Evolutionary conservation across 202 grass and related monocot genomes (phyloP), one percentile per base, ranked within the genome.

Genomic region (Schoenoplectus tabernaemontani): DNA sequence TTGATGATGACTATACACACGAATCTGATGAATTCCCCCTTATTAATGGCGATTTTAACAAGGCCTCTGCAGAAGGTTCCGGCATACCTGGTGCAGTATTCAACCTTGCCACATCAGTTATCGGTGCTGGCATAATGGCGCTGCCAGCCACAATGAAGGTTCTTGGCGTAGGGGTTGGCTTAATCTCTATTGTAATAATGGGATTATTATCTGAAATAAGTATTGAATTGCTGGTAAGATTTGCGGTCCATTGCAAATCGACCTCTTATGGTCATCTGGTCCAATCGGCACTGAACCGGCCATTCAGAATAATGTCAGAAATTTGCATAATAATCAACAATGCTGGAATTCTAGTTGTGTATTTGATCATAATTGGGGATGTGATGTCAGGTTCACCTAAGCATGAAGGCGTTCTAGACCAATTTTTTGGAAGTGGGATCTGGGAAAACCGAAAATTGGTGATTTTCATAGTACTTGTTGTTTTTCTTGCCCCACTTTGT

Each of bases 141-240:
- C 91, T 97, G 24, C 94, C 94, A 12, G 94, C 94, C 51, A 91
- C 91, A 81, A 97, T 97, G 94, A 97, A 97, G 91, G 94, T 97
- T 15, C 91, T 97, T 1, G 94, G 94, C 12, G 57, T 94, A 4
- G 69, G 86, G 24, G 87, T 92, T 4, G 91, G 94, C 9, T 87
- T 93, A 39, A 41, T 89, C 58, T 90, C 91, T 2, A 90, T 97
- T 77, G 38, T 97, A 22, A 33, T 92, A 68, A 89, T 97, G 94
- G 94, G 87, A 41, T 37, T 94, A 5, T 83, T 97, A 20, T 97
- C 94, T 30, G 94, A 97, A 85, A 74, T 97, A 59, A 97, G 89
- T 81, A 87, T 97, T 33, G 94, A 97, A 90, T 82, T 97, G 61
- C 87, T 97, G 30, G 84, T 97, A 60, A 64, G 94, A 19, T 97